A percentile compares a stretch with the other conserved stretches of the same genome.
These are phyloP conservation scores for Debaryomyces sp. DNA, from an alignment of 1,139 yeast species.

Conservation along the genomic window DNA sequence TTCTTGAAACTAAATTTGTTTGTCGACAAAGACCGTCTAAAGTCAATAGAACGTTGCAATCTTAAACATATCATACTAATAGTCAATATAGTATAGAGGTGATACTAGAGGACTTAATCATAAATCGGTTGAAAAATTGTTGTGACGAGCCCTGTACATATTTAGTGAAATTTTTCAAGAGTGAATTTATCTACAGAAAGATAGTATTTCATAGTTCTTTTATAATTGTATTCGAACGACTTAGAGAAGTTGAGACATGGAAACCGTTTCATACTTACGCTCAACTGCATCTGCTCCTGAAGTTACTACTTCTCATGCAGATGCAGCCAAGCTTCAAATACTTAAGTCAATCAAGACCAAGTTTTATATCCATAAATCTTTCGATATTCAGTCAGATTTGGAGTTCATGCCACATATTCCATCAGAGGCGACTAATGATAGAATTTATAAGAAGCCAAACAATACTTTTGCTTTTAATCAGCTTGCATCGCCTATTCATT, in stretches of 20 bases:
- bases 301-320: slow-evolving; percentile 8
- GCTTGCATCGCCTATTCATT: neutral
- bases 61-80: neutral
- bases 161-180: slow-evolving; percentile 5
- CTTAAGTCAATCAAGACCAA: slow-evolving; percentile 42
- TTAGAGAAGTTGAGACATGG: neutral
- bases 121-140: slow-evolving; percentile 1
- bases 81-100: neutral
- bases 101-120: neutral
- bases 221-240: neutral
- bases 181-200: neutral
- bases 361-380: slow-evolving; percentile 65
- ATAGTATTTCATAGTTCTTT: neutral
- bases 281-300: neutral
- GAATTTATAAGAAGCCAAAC: neutral
- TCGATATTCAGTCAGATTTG: slow-evolving; percentile 69
- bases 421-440: neutral
- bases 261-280: slow-evolving; percentile 1
- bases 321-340: slow-evolving; percentile 21
- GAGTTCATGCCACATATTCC: slow-evolving; percentile 65
- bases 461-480: neutral
- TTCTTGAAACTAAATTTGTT: slow-evolving; percentile 12
- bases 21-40: slow-evolving; percentile 9
- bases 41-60: neutral
- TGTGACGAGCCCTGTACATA: slow-evolving; percentile 4